Evolutionary conservation across 2,329 filamentous ascomycete species (phyloP), one percentile per base, ranked within the genome.

Genomic region (Aspergillus vadensis): DNA sequence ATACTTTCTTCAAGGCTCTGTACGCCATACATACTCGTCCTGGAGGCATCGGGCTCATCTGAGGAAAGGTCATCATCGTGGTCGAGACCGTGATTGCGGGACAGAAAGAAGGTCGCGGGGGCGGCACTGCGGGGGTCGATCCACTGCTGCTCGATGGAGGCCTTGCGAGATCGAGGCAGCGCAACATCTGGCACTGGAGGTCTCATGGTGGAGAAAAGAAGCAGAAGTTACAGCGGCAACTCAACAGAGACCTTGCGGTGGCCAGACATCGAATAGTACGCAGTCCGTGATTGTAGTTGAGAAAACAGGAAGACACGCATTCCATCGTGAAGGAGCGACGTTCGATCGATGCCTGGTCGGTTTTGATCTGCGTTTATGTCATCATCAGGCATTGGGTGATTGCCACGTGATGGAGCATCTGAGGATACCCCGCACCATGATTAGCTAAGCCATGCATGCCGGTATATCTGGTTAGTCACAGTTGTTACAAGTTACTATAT

Each of bases 51-150:
- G 10, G 67, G 60, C n/a, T 73, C 64, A 36, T 68, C 66, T 17
- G 68, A 66, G 25, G 73, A 74, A 41, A 58, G 32, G 36, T 64
- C 59, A 25, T 21, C 25, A 32, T 72, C 71, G 61, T 53, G 48
- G 36, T 83, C 78, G 66, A 82, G 72, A 55, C 83, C 80, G 60
- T 79, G 76, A 67, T 82, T 83, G 64, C 81, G 84, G 62, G 82
- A 79, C 63, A 88, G 76, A 72, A 88, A 87, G 79, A 87, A 88
- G 55, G 83, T 83, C 54, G 83, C 83, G 44, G 84, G 84, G 62
- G 76, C 76, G 59, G 72, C 67, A 66, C 68, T 71, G 66, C 72
- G 72, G 68, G 73, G 72, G 59, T 79, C 76, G 58, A 69, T 70
- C 67, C 70, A 72, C 59, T 74, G 72, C 63, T 70, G 70, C 56